Evolutionary conservation across 2,329 filamentous ascomycete genomes (phyloP).

Genomic region (Thielaviopsis ethacetica): DNA sequence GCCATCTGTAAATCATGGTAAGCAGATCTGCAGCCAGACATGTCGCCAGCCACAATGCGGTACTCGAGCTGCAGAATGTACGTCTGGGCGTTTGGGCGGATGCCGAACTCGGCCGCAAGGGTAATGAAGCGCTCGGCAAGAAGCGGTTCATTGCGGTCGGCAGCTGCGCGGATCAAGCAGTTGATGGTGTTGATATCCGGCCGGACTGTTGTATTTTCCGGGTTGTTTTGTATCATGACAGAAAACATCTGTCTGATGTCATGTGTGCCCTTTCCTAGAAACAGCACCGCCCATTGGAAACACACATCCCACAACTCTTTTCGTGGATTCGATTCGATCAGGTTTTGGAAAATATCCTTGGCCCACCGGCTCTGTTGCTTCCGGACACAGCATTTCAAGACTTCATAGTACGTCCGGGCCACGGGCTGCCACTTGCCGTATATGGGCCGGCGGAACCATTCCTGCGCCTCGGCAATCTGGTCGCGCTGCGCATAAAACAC

Average conservation of each 20-base stretch:
- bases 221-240: constrained; percentile 39
- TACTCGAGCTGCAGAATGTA: constrained; percentile 62
- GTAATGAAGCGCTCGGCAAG: constrained; percentile 58
- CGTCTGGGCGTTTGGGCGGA: constrained; percentile 53
- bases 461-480: constrained; percentile 42
- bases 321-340: constrained; percentile 28
- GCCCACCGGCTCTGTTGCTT: constrained; percentile 47
- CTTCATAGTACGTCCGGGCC: constrained; percentile 30
- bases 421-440: constrained; percentile 24
- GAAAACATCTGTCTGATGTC: constrained; percentile 59
- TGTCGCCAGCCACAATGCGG: constrained; percentile 53
- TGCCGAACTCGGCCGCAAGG: constrained; percentile 46
- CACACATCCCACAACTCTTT: constrained; percentile 54
- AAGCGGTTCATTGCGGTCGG: constrained; percentile 51
- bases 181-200: constrained; percentile 65
- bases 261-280: constrained; percentile 51
- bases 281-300: constrained; percentile 58
- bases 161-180: constrained; percentile 53
- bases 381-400: constrained; percentile 45
- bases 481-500: constrained; percentile 43
- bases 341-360: constrained; percentile 36
- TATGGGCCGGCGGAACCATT: constrained; percentile 48
- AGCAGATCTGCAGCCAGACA: constrained; percentile 50
- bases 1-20: constrained; percentile 43
- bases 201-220: constrained; percentile 27